Evolutionary conservation across 1,284 basidiomycete species (phyloP), one percentile per base, ranked within the genome.

Genomic region (Sporisorium exsertum): DNA sequence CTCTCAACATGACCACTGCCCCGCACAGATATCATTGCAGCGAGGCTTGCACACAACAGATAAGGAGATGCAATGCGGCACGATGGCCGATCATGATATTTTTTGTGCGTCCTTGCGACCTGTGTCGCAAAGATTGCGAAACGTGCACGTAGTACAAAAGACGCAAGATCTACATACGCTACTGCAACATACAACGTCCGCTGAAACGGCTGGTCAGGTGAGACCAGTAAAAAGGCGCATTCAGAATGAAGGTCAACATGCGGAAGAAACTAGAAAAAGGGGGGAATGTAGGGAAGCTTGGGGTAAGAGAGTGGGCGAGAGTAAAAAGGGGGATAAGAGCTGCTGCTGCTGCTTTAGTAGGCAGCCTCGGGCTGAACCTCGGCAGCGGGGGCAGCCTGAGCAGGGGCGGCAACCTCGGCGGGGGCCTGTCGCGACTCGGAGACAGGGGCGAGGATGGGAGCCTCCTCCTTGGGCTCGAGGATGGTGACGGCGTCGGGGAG

Each of bases 401-500:
- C 65, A 24, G 66, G 58, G 40, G 67, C 73, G 26, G 64, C 78
- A 47, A 71, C 64, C 63, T 66, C 76, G 63, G 72, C 78, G 54
- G 80, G 77, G 56, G 71, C 71, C 60, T 81, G 64, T 60, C 79
- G 78, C 43, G 80, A 78, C 80, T 85, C 84, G 61, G 84, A 85
- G 58, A 81, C 77, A 62, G 83, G 83, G 26, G 72, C 76, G 42
- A 76, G 70, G 84, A 88, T 86, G 78, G 87, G 84, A 68, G 86
- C 86, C 86, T 89, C 89, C 84, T 88, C 87, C 88, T 90, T 90
- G 86, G 93, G 92, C 86, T 97, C 94, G 85, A 91, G 87, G 86
- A 98, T 94, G 84, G 91, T 91, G 86, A 99, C 95, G 78, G 92
- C 92, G 87, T 99, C 97, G 77, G 97, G 97, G 62, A 99, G 92